Percentiles rank a stretch among this genome's conserved stretches.
phyloP scores from a whole-genome alignment of 495 filamentous ascomycete genomes.

The Gamarada debralockiae region DNA sequence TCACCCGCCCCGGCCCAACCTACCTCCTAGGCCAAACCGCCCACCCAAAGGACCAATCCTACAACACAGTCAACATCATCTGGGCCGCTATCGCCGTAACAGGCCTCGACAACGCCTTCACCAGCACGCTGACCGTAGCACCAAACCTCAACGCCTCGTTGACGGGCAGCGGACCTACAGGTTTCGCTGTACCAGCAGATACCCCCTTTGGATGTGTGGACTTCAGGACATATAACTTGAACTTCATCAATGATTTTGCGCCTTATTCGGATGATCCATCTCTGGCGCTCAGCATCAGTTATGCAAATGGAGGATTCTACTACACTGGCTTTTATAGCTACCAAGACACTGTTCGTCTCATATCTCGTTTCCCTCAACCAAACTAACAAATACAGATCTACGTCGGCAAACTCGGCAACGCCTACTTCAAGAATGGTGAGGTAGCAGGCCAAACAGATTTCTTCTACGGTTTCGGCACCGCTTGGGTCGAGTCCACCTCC shows the following conservation, averaged over 20 bases:
- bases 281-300: conserved; percentile 50
- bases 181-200: conserved; percentile 49
- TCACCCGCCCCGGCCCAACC: conserved; percentile 52
- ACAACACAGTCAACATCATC: conserved; percentile 46
- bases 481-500: conserved; percentile 39
- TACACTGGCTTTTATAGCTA: conserved; percentile 54
- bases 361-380: no score
- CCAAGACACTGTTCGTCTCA: conserved; percentile 60
- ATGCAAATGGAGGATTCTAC: conserved; percentile 57
- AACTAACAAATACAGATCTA: conserved; percentile 40
- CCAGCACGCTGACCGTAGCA: conserved; percentile 49
- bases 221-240: conserved; percentile 57
- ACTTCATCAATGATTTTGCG: conserved; percentile 53
- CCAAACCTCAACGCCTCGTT: conserved; percentile 53
- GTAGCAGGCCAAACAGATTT: conserved; percentile 61
- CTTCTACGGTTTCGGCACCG: conserved; percentile 51
- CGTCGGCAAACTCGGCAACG: conserved; percentile 56
- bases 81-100: conserved; percentile 31
- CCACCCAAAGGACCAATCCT: conserved; percentile 30
- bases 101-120: conserved; percentile 51
- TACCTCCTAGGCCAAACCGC: conserved; percentile 51
- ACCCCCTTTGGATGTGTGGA: conserved; percentile 54
- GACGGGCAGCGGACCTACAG: conserved; percentile 52
- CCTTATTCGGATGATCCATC: conserved; percentile 46
- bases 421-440: conserved; percentile 50